Conservation (phyloP, 805 yeast species). For the Nakazawaea anatomiae region DNA sequence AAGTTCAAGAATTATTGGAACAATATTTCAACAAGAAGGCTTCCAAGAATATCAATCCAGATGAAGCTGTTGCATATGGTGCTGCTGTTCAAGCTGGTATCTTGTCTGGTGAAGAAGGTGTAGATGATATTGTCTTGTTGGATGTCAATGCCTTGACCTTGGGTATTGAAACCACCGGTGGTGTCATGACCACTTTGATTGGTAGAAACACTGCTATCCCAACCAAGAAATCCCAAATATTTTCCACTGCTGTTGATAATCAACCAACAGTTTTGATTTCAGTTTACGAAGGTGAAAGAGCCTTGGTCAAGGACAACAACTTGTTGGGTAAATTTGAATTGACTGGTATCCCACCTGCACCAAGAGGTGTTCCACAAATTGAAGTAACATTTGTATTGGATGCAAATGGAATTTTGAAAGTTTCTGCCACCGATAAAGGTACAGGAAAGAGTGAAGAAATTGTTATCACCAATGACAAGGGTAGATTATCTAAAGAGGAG, state of each 20-base stretch:
- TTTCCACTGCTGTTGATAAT: conserved; percentile 94
- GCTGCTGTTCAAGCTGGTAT: conserved; percentile 99
- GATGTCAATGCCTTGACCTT: conserved; percentile 92
- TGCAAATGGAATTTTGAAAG: conserved; percentile 84
- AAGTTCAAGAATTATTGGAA: conserved; percentile 90
- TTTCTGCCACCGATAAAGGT: conserved; percentile 85
- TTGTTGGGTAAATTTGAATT: conserved; percentile 81
- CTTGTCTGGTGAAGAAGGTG: conserved; percentile 91
- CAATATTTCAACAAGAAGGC: conserved; percentile 89
- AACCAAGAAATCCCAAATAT: conserved; percentile 90
- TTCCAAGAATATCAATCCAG: conserved; percentile 96
- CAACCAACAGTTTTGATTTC: conserved; percentile 93
- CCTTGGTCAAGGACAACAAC: conserved; percentile 91
- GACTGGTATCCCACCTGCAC: conserved; percentile 84
- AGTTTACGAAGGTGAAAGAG: conserved; percentile 95
- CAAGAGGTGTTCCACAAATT: conserved; percentile 88
- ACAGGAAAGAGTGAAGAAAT: conserved; percentile 90
- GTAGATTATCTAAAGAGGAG: conserved; percentile 88
- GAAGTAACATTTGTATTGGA: conserved; percentile 87
- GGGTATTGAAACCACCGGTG: conserved; percentile 97
- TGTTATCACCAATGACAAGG: conserved; percentile 90
- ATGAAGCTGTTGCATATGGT: conserved; percentile 99
- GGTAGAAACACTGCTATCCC: conserved; percentile 95
- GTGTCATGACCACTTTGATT: conserved; percentile 93
- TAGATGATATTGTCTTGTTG: conserved; percentile 79